Evolutionary conservation across 805 yeast species (phyloP).

Genomic region (Yarrowia hollandica): DNA sequence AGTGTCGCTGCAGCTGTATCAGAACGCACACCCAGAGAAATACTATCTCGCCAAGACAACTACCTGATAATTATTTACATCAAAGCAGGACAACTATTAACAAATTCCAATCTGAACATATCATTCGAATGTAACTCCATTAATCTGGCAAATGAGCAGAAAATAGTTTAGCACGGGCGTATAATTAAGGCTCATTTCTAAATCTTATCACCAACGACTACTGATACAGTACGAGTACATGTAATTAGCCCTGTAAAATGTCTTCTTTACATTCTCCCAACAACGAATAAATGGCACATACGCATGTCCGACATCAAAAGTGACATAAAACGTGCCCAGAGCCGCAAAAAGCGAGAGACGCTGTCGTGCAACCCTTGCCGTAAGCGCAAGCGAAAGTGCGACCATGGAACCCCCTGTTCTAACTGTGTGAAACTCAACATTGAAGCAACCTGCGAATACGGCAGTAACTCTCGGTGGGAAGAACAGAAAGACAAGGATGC

Average conservation of each 20-base stretch:
- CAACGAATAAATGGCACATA: background rate
- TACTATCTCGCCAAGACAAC: too few relatives aligned
- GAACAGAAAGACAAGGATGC: background rate
- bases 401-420: conserved; percentile 16
- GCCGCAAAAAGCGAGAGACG: conserved; percentile 23
- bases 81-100: too few relatives aligned
- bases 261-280: conserved; percentile 4
- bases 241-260: background rate
- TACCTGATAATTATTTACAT: too few relatives aligned
- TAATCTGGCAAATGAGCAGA: too few relatives aligned
- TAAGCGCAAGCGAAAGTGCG: conserved; percentile 24
- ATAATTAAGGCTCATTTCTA: background rate
- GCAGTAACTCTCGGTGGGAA: conserved; percentile 20
- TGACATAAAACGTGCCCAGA: background rate
- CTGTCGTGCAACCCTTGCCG: conserved; percentile 27
- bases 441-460: conserved; percentile 18
- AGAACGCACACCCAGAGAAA: too few relatives aligned
- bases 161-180: too few relatives aligned
- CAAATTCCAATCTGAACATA: too few relatives aligned
- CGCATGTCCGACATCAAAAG: background rate
- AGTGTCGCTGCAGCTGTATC: too few relatives aligned
- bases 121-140: too few relatives aligned
- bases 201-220: conserved; percentile 22
- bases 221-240: too few relatives aligned
- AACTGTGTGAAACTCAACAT: conserved; percentile 15